These are phyloP conservation scores for Talaromyces nanjingensis DNA, from an alignment of 495 filamentous ascomycete genomes.

Conservation along the genomic window DNA sequence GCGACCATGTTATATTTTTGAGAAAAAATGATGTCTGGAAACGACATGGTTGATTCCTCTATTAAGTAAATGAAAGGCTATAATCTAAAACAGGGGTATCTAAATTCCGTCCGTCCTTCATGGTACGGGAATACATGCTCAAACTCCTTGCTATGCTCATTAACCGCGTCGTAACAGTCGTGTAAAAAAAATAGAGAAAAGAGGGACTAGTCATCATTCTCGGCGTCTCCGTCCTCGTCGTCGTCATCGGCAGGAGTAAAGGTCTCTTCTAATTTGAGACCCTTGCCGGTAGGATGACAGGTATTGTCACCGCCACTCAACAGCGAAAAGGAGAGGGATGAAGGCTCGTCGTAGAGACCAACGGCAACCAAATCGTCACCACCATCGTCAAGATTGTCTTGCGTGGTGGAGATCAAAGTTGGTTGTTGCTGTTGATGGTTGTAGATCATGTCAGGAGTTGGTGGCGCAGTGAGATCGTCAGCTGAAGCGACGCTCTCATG, in stretches of 20 bases:
- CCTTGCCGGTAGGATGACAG: conserved; percentile 48
- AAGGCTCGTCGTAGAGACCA: conserved; percentile 72
- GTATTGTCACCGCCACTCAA: conserved; percentile 30
- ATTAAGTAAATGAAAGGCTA: not conserved
- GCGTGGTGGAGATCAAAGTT: not conserved
- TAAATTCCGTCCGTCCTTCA: not conserved
- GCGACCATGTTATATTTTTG: too few relatives aligned
- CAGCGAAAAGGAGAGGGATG: conserved; percentile 34
- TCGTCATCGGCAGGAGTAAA: conserved; percentile 69
- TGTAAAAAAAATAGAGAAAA: not conserved
- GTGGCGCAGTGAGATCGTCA: conserved; percentile 40
- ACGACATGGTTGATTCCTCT: not conserved
- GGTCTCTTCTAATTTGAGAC: conserved; percentile 75
- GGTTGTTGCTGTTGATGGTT: conserved; percentile 17
- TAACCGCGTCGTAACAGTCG: not conserved
- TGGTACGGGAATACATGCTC: not conserved
- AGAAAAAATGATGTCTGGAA: not conserved
- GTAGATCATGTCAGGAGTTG: conserved; percentile 52
- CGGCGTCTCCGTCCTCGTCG: conserved; percentile 45
- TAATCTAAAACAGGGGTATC: conserved; percentile 5
- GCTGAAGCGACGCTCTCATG: conserved; percentile 37
- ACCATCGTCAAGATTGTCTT: conserved; percentile 22
- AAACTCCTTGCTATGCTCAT: conserved; percentile 6
- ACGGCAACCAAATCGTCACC: conserved; percentile 74
- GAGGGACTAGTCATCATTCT: conserved; percentile 26